Conservation (phyloP, 2,329 filamentous ascomycete genomes). For the Talaromyces islandicus region DNA sequence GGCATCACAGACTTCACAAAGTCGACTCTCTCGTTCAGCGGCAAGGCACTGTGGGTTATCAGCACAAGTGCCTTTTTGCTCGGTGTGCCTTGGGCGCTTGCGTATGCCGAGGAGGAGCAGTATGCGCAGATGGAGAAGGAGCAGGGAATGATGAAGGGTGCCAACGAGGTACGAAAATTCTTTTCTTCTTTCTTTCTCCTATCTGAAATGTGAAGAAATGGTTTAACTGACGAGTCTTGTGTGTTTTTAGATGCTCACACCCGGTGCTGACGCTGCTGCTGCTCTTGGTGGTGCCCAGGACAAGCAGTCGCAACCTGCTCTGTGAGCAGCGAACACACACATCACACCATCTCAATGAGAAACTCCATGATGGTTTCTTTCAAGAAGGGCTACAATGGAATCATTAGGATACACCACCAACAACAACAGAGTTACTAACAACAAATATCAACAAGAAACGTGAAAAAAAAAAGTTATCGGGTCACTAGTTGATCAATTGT, state of each 20-base stretch:
- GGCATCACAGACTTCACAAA: conserved; percentile 39
- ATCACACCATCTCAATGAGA: not conserved
- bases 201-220: not conserved
- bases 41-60: conserved; percentile 85
- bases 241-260: conserved; percentile 36
- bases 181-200: not conserved
- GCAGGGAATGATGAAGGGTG: conserved; percentile 90
- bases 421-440: not conserved
- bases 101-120: conserved; percentile 93
- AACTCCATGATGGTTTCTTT: not conserved
- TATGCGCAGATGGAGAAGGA: conserved; percentile 96
- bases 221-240: not conserved
- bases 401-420: not conserved
- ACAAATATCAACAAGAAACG: not conserved
- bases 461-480: not conserved
- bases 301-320: conserved; percentile 8
- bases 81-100: conserved; percentile 88
- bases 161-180: conserved; percentile 69
- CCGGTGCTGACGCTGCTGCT: conserved; percentile 21
- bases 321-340: not conserved
- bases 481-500: not conserved
- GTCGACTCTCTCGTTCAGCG: conserved; percentile 57
- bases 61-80: conserved; percentile 84
- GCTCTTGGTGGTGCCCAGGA: conserved; percentile 5
- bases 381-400: not conserved